Conservation (phyloP, 2,329 filamentous ascomycete genomes). For the Fusarium liriodendri region DNA sequence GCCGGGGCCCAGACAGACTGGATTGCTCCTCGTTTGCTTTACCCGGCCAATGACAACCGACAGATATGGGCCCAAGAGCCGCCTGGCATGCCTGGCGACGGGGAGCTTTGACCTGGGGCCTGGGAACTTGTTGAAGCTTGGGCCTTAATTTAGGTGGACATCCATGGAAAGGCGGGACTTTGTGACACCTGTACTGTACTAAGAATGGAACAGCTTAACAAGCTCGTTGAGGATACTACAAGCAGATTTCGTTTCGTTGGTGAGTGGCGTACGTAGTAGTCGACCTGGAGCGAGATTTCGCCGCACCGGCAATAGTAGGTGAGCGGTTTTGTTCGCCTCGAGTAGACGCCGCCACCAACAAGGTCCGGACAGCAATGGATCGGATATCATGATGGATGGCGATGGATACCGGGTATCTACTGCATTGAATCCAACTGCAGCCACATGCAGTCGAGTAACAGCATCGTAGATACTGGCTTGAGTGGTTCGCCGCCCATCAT, state of each 20-base stretch:
- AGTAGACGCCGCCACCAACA: neutral
- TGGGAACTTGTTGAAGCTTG: conserved; percentile 9
- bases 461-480: neutral
- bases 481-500: neutral
- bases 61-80: conserved; percentile 27
- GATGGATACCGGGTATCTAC: neutral
- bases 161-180: neutral
- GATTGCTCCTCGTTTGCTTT: conserved; percentile 4
- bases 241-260: neutral
- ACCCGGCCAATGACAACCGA: conserved; percentile 31
- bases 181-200: neutral
- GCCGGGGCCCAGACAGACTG: conserved; percentile 18
- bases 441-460: neutral
- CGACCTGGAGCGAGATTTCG: neutral
- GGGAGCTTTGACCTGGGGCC: neutral
- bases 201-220: neutral
- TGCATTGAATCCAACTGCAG: neutral
- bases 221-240: neutral
- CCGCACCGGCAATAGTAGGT: neutral
- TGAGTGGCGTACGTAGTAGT: neutral
- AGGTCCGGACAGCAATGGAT: conserved; percentile 2
- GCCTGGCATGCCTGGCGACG: neutral
- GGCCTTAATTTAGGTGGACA: neutral
- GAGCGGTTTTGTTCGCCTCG: neutral
- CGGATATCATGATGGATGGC: conserved; percentile 33